Conservation (phyloP, 805 yeast genomes). For the Saccharomyces mikatae region DNA sequence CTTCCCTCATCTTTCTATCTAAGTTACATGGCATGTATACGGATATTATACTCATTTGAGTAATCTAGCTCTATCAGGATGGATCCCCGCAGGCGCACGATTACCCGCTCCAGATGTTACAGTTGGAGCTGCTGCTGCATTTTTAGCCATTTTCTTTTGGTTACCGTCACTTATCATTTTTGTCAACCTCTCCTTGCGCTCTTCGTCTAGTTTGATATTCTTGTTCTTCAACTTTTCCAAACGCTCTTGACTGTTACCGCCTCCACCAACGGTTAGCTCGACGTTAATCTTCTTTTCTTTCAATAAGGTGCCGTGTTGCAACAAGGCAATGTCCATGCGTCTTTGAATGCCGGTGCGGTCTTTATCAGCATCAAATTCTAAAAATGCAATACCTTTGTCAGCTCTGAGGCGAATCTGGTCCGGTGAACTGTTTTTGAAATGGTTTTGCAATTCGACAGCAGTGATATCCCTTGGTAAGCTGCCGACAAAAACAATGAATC, state of each 20-base stretch:
- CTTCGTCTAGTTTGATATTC: conserved; percentile 66
- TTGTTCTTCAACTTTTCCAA: conserved; percentile 66
- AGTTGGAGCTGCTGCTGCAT: conserved; percentile 5
- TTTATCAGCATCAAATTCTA: conserved; percentile 60
- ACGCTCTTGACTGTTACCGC: conserved; percentile 74
- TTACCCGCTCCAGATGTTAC: not conserved
- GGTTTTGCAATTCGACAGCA: conserved; percentile 53
- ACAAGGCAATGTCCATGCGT: conserved; percentile 75
- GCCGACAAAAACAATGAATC: conserved; percentile 84
- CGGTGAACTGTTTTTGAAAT: conserved; percentile 69
- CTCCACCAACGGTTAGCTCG: conserved; percentile 96
- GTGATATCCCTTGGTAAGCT: conserved; percentile 71
- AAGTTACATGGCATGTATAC: not conserved
- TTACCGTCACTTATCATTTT: conserved; percentile 38
- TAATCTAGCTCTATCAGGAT: conserved; percentile 55
- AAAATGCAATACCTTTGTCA: conserved; percentile 86
- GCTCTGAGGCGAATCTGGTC: conserved; percentile 67
- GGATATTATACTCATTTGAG: conserved; percentile 8
- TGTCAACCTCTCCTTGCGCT: conserved; percentile 51
- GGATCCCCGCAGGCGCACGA: conserved; percentile 29
- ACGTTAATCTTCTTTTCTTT: conserved; percentile 79
- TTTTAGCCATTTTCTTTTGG: conserved; percentile 28
- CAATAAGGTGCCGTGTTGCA: conserved; percentile 70
- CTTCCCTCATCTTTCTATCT: not conserved
- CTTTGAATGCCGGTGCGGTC: conserved; percentile 52